Evolutionary conservation across 2,329 filamentous ascomycete genomes (phyloP).

Genomic region (Calonectria fujianensis): DNA sequence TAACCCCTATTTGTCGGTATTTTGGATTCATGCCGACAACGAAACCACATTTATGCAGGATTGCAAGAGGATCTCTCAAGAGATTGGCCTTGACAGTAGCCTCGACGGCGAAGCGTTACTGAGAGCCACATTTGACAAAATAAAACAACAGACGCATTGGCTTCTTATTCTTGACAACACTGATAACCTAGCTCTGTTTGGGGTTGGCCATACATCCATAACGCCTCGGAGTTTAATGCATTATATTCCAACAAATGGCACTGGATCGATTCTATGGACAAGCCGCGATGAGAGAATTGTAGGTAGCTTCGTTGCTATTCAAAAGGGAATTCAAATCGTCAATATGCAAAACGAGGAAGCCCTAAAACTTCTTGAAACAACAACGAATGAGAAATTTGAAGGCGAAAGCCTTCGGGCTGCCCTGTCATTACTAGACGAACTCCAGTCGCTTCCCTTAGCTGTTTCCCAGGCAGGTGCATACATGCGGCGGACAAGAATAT

Average conservation of each 20-base stretch:
- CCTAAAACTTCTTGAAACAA: constrained; percentile 28
- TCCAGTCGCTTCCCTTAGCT: constrained; percentile 57
- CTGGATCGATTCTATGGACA: constrained; percentile 58
- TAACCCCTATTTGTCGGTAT: constrained; percentile 55
- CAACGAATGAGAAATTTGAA: not conserved
- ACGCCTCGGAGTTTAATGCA: constrained; percentile 31
- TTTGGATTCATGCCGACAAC: constrained; percentile 62
- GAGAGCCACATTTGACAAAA: constrained; percentile 39
- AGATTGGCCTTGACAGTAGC: constrained; percentile 47
- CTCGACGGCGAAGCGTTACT: constrained; percentile 50
- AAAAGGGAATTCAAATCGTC: constrained; percentile 49
- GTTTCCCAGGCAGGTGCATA: constrained; percentile 59
- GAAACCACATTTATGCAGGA: constrained; percentile 57
- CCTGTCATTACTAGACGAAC: constrained; percentile 46
- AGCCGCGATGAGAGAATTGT: constrained; percentile 56
- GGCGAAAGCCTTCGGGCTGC: constrained; percentile 31
- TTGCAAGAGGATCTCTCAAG: constrained; percentile 57
- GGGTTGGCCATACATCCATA: constrained; percentile 31
- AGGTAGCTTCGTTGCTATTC: constrained; percentile 51
- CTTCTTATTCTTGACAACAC: constrained; percentile 60
- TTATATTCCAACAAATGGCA: constrained; percentile 53
- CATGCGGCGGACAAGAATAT: constrained; percentile 54
- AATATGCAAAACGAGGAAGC: constrained; percentile 51
- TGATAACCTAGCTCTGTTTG: constrained; percentile 57
- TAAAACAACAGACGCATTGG: constrained; percentile 52